Percentiles rank a stretch among this genome's conserved stretches.
These are phyloP conservation scores for Penicillium parvum DNA, from an alignment of 495 filamentous ascomycete genomes.

Conservation along the genomic window DNA sequence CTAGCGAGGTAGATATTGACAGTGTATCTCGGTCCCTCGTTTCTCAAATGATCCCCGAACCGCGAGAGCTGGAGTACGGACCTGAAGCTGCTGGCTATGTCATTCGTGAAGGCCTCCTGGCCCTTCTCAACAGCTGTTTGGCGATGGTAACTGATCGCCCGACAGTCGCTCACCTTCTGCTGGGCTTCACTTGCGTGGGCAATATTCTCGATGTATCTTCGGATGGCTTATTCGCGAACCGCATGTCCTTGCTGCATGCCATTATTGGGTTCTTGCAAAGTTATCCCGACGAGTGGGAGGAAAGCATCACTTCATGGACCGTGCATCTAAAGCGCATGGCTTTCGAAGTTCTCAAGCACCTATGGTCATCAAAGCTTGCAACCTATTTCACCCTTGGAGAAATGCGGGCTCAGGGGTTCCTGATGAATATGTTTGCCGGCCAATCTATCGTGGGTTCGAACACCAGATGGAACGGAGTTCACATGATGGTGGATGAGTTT, in stretches of 20 bases:
- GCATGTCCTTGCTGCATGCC: conserved; percentile 75
- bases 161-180: conserved; percentile 81
- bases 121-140: conserved; percentile 76
- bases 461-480: conserved; percentile 64
- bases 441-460: conserved; percentile 60
- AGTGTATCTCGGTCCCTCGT: conserved; percentile 63
- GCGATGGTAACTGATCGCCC: conserved; percentile 63
- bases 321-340: conserved; percentile 67
- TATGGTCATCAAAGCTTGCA: conserved; percentile 86
- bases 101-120: conserved; percentile 73
- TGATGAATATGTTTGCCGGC: conserved; percentile 62
- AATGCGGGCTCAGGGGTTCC: conserved; percentile 67
- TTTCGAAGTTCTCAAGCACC: conserved; percentile 68
- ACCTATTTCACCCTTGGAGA: conserved; percentile 67
- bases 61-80: conserved; percentile 60
- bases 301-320: conserved; percentile 63
- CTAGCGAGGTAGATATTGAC: conserved; percentile 64
- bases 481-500: conserved; percentile 54
- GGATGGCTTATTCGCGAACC: conserved; percentile 59
- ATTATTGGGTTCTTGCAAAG: conserved; percentile 63
- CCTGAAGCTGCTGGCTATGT: conserved; percentile 60
- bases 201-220: conserved; percentile 59
- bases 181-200: conserved; percentile 76
- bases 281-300: conserved; percentile 58
- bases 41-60: conserved; percentile 55